Evolutionary conservation across 2,329 filamentous ascomycete species (phyloP), one percentile per base, ranked within the genome.

Genomic region (Colletotrichum sp.): DNA sequence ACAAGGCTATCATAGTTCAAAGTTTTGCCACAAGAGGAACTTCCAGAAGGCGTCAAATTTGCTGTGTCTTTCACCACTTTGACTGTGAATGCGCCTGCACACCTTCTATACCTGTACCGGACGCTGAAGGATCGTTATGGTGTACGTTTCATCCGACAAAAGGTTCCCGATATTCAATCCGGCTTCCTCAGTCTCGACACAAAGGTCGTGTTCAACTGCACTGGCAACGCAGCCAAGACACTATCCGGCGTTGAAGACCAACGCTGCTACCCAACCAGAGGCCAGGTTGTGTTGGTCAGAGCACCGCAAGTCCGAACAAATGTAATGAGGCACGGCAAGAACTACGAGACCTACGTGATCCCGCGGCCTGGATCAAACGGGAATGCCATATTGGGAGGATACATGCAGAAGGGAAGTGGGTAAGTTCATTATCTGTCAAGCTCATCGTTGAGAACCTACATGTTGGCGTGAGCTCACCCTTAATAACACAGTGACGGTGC

Each of bases 291-390:
- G 3, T 79, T 87, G 7, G 81, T 79, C 1, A 80, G 79, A 26
- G 85, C 85, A 0, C 84, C 85, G 0, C 39, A 78, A 0, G 81
- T 86, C 2, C 78, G 73, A 5, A 80, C 79, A 4, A 87, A 86
- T 62, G 78, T 84, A 60, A 87, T 87, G 86, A 80, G 82, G 16
- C 84, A 86, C 65, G 84, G 84, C 0, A 81, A 80, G 32, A 81
- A 84, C 69, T 85, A 85, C 62, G 83, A 86, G 71, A 87, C 86
- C 1, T 87, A 87, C 71, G 80, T 87, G 5, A 86, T 87, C 60
- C 85, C 85, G 1, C 80, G 84, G 1, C 83, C 84, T 0, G 78
- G 79, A 7, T 86, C 85, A 0, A 83, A 85, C 12, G 84, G 81
- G 3, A 83, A 84, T 30, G 83, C 82, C 8, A 79, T 85, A 18